A percentile compares a stretch with the other conserved stretches of the same genome.
These are phyloP conservation scores for Triticum monococcum DNA, from an alignment of 176 grass and related monocot genomes.

Conservation along the genomic window DNA sequence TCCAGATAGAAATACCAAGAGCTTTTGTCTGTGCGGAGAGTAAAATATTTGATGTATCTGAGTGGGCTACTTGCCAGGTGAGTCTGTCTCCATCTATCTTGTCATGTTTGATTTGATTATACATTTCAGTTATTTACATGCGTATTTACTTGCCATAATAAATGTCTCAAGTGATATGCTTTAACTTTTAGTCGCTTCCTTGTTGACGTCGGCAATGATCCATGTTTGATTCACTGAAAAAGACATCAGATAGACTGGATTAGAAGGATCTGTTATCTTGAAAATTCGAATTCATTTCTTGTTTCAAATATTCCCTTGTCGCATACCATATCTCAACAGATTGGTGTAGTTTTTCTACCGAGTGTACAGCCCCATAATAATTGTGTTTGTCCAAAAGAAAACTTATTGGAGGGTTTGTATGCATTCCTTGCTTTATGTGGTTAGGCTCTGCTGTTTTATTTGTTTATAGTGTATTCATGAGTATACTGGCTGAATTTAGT, in stretches of 20 bases:
- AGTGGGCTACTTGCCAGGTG: constrained; percentile 99
- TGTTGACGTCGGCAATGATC: constrained; percentile 4
- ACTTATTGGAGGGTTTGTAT: neutral
- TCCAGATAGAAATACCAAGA: constrained; percentile 94
- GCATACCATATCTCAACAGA: neutral
- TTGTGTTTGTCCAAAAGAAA: too few relatives aligned
- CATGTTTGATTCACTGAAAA: neutral
- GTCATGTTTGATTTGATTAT: constrained; percentile 8
- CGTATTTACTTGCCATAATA: neutral
- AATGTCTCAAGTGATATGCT: constrained; percentile 6
- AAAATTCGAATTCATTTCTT: neutral
- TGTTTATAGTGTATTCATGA: neutral
- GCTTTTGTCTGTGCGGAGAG: constrained; percentile 99
- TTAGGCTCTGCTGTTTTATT: neutral
- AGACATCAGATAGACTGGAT: too few relatives aligned
- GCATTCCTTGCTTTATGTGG: neutral
- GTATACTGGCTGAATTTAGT: neutral
- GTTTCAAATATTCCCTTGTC: neutral
- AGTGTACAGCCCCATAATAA: too few relatives aligned
- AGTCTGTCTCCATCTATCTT: neutral
- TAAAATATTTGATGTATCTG: constrained; percentile 99
- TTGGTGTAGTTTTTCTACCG: neutral
- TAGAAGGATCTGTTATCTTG: too few relatives aligned
- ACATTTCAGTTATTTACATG: neutral
- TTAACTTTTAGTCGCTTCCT: neutral